Conservation (phyloP, 2,329 filamentous ascomycete species). For the Cercospora zeae-maydis region DNA sequence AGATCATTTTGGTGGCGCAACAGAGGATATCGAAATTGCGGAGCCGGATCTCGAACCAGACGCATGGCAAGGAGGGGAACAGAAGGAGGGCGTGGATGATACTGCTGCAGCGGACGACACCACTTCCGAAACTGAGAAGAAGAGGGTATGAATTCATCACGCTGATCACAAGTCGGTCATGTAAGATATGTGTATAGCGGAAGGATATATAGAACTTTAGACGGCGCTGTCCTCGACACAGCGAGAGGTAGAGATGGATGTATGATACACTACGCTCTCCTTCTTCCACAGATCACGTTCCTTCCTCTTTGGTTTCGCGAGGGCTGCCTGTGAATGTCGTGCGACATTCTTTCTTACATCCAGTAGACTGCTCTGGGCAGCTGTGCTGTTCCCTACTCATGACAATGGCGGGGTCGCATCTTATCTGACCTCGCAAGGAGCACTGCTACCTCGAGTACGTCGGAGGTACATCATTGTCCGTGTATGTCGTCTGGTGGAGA, state of each 20-base stretch:
- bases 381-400: not conserved
- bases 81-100: not conserved
- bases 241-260: not conserved
- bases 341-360: too few species aligned
- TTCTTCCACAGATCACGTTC: too few species aligned
- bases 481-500: not conserved
- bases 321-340: too few species aligned
- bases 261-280: not conserved
- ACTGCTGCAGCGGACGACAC: not conserved
- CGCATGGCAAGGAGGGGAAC: not conserved
- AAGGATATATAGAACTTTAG: not conserved
- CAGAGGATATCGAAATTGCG: conserved; percentile 26
- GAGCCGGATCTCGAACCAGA: conserved; percentile 22
- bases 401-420: not conserved
- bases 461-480: not conserved
- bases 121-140: not conserved
- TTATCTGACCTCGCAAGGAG: not conserved
- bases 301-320: too few species aligned
- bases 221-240: not conserved
- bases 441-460: not conserved
- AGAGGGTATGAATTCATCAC: too few species aligned
- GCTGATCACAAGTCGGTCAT: not conserved
- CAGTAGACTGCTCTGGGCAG: too few species aligned
- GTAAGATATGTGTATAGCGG: not conserved
- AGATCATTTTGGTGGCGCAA: conserved; percentile 29